Evolutionary conservation across 768 basidiomycete species (phyloP).

Genomic region (Symmetrospora coprosmae): DNA sequence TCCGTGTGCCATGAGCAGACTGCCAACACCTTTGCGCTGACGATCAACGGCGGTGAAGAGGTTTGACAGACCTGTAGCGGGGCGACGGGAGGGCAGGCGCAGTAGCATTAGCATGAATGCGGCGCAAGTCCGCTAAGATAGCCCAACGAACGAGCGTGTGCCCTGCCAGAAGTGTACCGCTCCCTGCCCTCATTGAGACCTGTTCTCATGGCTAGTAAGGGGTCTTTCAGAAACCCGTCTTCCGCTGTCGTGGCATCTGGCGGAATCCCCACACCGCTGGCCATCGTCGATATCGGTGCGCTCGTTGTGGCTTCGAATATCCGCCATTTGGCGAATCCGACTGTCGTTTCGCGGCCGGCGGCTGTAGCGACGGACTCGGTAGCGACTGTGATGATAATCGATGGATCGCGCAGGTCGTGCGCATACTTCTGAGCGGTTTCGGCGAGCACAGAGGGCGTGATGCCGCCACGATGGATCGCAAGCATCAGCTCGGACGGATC

Average conservation of each 20-base stretch:
- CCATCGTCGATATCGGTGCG: background rate
- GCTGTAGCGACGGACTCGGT: too few species aligned
- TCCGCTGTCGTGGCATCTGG: too few species aligned
- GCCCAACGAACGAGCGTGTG: background rate
- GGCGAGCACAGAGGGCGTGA: too few species aligned
- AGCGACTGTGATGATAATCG: too few species aligned
- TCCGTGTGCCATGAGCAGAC: background rate
- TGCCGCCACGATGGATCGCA: too few species aligned
- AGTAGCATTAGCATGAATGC: background rate
- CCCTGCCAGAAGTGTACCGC: background rate
- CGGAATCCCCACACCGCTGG: background rate
- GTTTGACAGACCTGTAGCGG: slow-evolving; percentile 3
- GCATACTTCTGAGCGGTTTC: too few species aligned
- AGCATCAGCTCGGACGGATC: too few species aligned
- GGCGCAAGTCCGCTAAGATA: too few species aligned
- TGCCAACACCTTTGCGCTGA: slow-evolving; percentile 1
- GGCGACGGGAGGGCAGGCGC: background rate
- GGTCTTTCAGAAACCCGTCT: too few species aligned
- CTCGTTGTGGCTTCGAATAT: slow-evolving; percentile 3
- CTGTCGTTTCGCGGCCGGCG: background rate
- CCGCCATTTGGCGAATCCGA: slow-evolving; percentile 8
- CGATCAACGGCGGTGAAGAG: background rate
- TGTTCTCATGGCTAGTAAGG: background rate
- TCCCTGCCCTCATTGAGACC: background rate
- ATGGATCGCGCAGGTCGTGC: too few species aligned